A percentile compares a stretch with the other conserved stretches of the same genome.
phyloP scores from a whole-genome alignment of 2,329 filamentous ascomycete genomes.

The Pseudocercospora pini-densiflorae region DNA sequence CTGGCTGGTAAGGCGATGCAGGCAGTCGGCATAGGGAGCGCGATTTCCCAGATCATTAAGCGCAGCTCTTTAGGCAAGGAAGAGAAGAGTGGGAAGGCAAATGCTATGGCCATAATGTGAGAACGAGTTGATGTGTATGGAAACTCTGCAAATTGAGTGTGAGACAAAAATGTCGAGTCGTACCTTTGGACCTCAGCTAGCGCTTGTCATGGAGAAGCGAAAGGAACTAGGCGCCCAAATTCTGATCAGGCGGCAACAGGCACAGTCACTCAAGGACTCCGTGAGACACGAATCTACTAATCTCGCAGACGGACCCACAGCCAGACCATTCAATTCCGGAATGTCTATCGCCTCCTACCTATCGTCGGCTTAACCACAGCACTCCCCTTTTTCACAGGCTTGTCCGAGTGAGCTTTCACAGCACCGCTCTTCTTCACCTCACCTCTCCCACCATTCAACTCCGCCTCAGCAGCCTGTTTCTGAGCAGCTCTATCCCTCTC shows the following conservation, averaged over 20 bases:
- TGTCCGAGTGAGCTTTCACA: slow-evolving; percentile 2
- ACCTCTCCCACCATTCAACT: slow-evolving; percentile 6
- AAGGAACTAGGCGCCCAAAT: too few relatives aligned
- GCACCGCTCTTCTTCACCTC: slow-evolving; percentile 7
- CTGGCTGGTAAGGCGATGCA: too few relatives aligned
- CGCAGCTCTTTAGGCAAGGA: too few relatives aligned
- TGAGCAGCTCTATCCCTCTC: slow-evolving; percentile 33
- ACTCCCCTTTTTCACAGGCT: slow-evolving; percentile 31
- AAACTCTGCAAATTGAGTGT: too few relatives aligned
- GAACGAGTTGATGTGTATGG: too few relatives aligned
- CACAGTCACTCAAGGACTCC: background rate
- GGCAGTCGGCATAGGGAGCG: too few relatives aligned
- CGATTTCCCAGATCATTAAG: too few relatives aligned
- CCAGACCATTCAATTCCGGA: background rate
- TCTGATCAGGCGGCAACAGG: background rate
- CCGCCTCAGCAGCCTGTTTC: slow-evolving; percentile 25
- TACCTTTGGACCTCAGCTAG: too few relatives aligned
- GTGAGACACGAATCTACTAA: background rate
- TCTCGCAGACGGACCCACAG: background rate
- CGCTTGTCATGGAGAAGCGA: too few relatives aligned
- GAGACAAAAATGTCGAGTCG: too few relatives aligned
- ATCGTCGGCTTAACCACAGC: slow-evolving; percentile 39
- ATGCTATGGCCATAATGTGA: too few relatives aligned
- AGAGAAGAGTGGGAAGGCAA: too few relatives aligned
- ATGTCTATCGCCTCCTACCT: slow-evolving; percentile 18